Conservation (phyloP, 176 grass and related monocot species). For the Oryza coarctata region DNA sequence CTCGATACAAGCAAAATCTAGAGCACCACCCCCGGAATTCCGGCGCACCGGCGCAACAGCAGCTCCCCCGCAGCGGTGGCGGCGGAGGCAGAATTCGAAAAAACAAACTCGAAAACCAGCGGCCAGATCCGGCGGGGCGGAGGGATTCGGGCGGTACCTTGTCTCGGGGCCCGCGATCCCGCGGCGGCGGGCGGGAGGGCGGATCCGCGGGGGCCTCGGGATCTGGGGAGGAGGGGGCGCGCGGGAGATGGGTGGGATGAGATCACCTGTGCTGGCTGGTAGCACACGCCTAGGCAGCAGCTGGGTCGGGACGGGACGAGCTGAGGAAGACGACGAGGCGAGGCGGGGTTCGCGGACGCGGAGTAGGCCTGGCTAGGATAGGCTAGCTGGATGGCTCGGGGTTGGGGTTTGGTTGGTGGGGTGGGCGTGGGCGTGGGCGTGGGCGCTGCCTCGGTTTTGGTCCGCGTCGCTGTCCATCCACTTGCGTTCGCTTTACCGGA, state of each 20-base stretch:
- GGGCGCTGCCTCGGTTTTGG: no score
- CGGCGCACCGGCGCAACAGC: neutral
- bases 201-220: neutral
- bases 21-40: neutral
- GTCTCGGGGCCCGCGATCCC: neutral
- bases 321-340: conserved; percentile 20
- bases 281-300: neutral
- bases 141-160: conserved; percentile 2
- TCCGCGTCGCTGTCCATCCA: no score
- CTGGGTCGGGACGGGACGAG: neutral
- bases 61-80: neutral
- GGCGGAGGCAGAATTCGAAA: neutral
- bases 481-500: no score
- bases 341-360: no score
- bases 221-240: neutral
- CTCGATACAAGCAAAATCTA: conserved; percentile 13
- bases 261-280: conserved; percentile 2
- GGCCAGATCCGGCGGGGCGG: conserved; percentile 28
- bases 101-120: neutral
- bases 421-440: no score
- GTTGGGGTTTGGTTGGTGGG: neutral
- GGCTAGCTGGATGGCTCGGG: no score
- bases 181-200: neutral
- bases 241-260: neutral
- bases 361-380: no score